phyloP scores from a whole-genome alignment of 192 early-diverging fungal species.

The Coemansia aciculifera region DNA sequence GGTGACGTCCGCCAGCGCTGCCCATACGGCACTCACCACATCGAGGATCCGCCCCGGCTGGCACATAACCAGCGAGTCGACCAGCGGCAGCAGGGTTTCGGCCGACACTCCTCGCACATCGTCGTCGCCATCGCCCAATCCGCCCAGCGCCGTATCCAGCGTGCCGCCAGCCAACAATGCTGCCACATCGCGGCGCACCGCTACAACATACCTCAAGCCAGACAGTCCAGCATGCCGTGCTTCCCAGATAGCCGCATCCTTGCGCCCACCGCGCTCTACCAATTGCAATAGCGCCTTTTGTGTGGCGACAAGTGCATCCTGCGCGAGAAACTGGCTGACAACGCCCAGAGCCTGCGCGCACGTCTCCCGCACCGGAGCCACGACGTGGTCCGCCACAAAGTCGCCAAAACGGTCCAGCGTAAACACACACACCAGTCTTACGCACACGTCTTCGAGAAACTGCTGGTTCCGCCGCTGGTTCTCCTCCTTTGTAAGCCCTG shows the following conservation, averaged over 20 bases:
- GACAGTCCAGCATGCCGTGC: slow-evolving; percentile 89
- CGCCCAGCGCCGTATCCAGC: slow-evolving; percentile 80
- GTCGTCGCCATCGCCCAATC: slow-evolving; percentile 86
- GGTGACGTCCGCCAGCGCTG: slow-evolving; percentile 79
- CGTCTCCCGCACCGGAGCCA: slow-evolving; percentile 94
- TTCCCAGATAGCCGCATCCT: slow-evolving; percentile 71
- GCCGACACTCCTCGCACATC: slow-evolving; percentile 94
- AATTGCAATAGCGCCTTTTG: slow-evolving; percentile 63
- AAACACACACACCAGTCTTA: slow-evolving; percentile 91
- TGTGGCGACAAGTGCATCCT: slow-evolving; percentile 56
- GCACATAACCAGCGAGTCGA: slow-evolving; percentile 71
- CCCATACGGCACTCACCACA: slow-evolving; percentile 82
- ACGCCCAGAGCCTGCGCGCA: slow-evolving; percentile 83
- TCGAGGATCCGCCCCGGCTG: slow-evolving; percentile 67
- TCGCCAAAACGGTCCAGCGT: slow-evolving; percentile 95
- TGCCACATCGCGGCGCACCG: slow-evolving; percentile 85
- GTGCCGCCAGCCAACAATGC: slow-evolving; percentile 70
- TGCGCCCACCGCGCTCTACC: slow-evolving; percentile 38
- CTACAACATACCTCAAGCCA: slow-evolving; percentile 92
- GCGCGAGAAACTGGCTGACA: slow-evolving; percentile 63
- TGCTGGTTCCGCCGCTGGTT: slow-evolving; percentile 71
- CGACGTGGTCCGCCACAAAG: slow-evolving; percentile 93
- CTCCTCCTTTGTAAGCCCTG: slow-evolving; percentile 54
- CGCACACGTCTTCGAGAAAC: slow-evolving; percentile 85
- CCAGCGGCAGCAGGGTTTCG: slow-evolving; percentile 84